Evolutionary conservation across 1,284 basidiomycete species (phyloP), one percentile per base, ranked within the genome.

Genomic region (Sanghuangporus weigelae): DNA sequence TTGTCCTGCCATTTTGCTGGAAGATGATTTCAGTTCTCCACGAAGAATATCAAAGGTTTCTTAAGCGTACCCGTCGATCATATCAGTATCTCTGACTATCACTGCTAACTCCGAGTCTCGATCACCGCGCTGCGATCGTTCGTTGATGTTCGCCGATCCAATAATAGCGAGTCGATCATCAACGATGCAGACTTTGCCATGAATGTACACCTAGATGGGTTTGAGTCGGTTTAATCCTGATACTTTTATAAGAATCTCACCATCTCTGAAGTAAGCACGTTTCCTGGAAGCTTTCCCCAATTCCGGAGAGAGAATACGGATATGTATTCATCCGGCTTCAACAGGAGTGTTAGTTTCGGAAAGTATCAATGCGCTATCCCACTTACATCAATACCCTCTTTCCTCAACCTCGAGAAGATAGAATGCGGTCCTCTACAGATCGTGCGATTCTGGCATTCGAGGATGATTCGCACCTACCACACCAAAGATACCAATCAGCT

Each of bases 111-210:
- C 96, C 5, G 96, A 98, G 75, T 99, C 96, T 50, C 97, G 89
- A 74, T 99, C 96, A 44, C 96, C 96, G 23, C 94, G 84, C 74
- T 95, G 93, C 38, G 93, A 96, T 39, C 96, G 87, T 75, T 99
- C 96, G 73, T 99, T 99, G 80, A 99, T 96, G 74, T 99, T 99
- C 19, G 96, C 96, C 63, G 95, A 97, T n/a, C 96, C 96, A 69
- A 98, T 98, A 68, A 99, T 94, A n/a, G 89, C 96, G 50, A 97
- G 81, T 39, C 95, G 89, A 72, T 99, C 96, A 73, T 99, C 97
- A 10, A 98, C 95, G 61, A 99, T 89, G 79, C 96, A 96, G 35
- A 89, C 73, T 83, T 78, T 95, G 59, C 83, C 92, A 73, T 96
- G 94, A 66, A 96, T 93, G 73, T 96, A 96, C 16, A 96, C 89